Evolutionary conservation across 768 basidiomycete species (phyloP), one percentile per base, ranked within the genome.

Genomic region (Punctularia strigosozonata): DNA sequence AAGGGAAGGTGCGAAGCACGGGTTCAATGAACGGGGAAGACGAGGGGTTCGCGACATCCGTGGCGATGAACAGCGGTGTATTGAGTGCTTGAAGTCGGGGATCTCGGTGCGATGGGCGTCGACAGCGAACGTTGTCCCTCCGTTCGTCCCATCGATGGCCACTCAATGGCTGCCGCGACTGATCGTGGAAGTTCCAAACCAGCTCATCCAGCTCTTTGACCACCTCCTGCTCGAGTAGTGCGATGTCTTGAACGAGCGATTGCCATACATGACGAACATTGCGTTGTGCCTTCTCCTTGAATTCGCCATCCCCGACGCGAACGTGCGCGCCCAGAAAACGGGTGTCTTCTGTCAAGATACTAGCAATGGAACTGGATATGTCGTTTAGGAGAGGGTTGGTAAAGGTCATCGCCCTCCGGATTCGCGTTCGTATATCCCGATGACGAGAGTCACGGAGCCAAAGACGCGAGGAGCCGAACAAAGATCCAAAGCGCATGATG

Each of bases 381-480:
- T 43, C 39, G 17, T 60, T 52, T 18, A 87, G 60, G 8, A 58
- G 46, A 5, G 66, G 56, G 46, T 80, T 76, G 15, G 56, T 48
- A 50, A 78, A 71, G 6, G 63, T 57, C 80, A 88, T 85, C 30
- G 51, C 53, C 40, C 59, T 56, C 13, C 82, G 71, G 36, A 80
- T 61, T 14, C 56, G 47, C 5, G 59, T 52, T 2, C 76, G 73
- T 20, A 74, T 48, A 12, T 50, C 53, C 36, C 61, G 50, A 45
- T 74, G 68, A 12, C 49, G 48, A 6, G 50, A 46, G 21, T 61
- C 48, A 17, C 58, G 63, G 0, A 85, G 62, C 18, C 69, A 65
- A 2, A 88, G 59, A 6, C 87, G 71, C 2, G 76, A 75, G 1
- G 82, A 78, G 4, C 83, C 84, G 57, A 88, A 88, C 2, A 88